These are phyloP conservation scores for Penicillium janthinellum DNA, from an alignment of 2,329 filamentous ascomycete genomes.

Conservation along the genomic window DNA sequence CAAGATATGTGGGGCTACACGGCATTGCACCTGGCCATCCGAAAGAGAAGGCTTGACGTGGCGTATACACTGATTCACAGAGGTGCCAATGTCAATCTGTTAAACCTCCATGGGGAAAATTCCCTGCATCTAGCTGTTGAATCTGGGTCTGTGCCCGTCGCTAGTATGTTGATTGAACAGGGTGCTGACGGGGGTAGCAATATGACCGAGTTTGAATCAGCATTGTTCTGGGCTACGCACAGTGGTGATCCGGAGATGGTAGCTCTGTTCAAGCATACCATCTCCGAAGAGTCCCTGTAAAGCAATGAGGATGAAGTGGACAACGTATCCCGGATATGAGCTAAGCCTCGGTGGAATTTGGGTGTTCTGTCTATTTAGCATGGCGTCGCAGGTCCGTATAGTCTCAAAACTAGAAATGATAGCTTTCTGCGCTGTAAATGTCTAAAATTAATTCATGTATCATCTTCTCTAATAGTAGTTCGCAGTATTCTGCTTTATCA, in stretches of 20 bases:
- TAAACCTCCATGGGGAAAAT: not conserved
- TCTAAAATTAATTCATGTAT: not conserved
- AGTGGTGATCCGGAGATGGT: not conserved
- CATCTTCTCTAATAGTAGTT: not conserved
- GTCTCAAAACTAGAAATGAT: not conserved
- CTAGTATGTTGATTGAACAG: not conserved
- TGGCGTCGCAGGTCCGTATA: not conserved
- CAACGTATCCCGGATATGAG: not conserved
- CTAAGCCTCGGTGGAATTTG: not conserved
- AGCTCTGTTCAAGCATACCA: not conserved
- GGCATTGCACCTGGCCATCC: constrained; percentile 8
- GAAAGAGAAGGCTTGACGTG: not conserved
- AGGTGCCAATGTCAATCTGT: not conserved
- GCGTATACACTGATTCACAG: not conserved
- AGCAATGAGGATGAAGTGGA: not conserved
- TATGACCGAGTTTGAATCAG: not conserved
- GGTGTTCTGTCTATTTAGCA: not conserved
- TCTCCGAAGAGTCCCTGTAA: not conserved
- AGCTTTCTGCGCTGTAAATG: not conserved
- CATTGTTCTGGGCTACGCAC: not conserved
- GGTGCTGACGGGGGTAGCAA: not conserved
- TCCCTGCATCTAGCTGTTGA: not conserved
- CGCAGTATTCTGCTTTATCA: not conserved
- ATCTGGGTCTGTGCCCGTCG: not conserved
- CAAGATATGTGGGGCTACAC: constrained; percentile 7